Conservation (phyloP, 2,329 filamentous ascomycete genomes). For the Alternaria brassicae region DNA sequence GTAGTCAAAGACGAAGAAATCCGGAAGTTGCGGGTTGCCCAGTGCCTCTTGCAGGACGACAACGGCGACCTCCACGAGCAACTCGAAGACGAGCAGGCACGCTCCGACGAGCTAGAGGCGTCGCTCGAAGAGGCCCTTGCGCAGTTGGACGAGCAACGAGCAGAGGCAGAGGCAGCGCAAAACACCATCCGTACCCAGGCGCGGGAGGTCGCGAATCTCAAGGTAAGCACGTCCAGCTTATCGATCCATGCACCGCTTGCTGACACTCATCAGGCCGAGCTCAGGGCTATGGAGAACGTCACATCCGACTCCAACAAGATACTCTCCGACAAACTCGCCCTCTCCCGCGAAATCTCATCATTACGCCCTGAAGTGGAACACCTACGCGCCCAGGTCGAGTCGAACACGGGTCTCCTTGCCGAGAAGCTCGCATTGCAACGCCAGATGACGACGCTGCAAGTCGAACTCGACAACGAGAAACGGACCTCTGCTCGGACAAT, state of each 20-base stretch:
- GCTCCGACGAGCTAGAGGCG: slow-evolving; percentile 63
- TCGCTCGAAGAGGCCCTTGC: slow-evolving; percentile 58
- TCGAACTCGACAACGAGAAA: slow-evolving; percentile 83
- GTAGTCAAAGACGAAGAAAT: slow-evolving; percentile 77
- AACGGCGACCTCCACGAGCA: slow-evolving; percentile 72
- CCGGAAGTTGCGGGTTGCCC: slow-evolving; percentile 70
- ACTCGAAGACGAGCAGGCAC: slow-evolving; percentile 65
- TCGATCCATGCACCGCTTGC: slow-evolving; percentile 41
- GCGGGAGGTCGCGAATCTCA: slow-evolving; percentile 64
- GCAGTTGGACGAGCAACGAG: slow-evolving; percentile 58
- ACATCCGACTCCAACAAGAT: slow-evolving; percentile 74
- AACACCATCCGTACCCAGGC: slow-evolving; percentile 60
- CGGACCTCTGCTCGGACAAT: slow-evolving; percentile 67
- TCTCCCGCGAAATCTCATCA: slow-evolving; percentile 65
- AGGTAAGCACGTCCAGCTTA: slow-evolving; percentile 57
- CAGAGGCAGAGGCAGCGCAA: slow-evolving; percentile 54
- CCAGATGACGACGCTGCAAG: slow-evolving; percentile 77
- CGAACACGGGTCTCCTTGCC: slow-evolving; percentile 72
- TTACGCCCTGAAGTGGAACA: slow-evolving; percentile 69
- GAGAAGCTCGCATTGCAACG: slow-evolving; percentile 83
- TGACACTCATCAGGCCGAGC: slow-evolving; percentile 65
- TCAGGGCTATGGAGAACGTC: slow-evolving; percentile 71
- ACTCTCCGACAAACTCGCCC: slow-evolving; percentile 68
- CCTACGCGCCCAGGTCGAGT: slow-evolving; percentile 63
- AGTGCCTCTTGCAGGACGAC: slow-evolving; percentile 74